A percentile compares a stretch with the other conserved stretches of the same genome.
phyloP scores from a whole-genome alignment of 2,329 filamentous ascomycete species.

The Aspergillus sojae region DNA sequence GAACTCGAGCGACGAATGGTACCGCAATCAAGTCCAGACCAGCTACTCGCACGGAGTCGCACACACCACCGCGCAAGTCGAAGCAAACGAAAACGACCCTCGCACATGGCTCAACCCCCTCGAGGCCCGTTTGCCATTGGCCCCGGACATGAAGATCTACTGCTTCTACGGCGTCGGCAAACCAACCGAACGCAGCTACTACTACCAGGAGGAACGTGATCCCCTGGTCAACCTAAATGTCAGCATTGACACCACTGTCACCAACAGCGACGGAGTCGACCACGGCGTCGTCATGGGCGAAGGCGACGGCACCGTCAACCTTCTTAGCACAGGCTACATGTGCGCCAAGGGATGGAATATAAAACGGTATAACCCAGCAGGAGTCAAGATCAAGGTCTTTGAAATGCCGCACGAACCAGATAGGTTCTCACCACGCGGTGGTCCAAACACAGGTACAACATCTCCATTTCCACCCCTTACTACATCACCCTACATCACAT shows the following conservation, averaged over 20 bases:
- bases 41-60: constrained; percentile 91
- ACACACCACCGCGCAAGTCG: constrained; percentile 75
- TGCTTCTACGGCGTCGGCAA: constrained; percentile 97
- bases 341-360: constrained; percentile 93
- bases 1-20: constrained; percentile 82
- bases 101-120: constrained; percentile 94
- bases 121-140: constrained; percentile 83
- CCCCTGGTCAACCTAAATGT: constrained; percentile 59
- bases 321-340: constrained; percentile 95
- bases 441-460: constrained; percentile 62
- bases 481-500: background rate
- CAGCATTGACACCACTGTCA: constrained; percentile 56
- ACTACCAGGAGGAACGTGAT: constrained; percentile 75
- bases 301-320: constrained; percentile 91
- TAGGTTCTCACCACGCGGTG: constrained; percentile 78
- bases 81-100: constrained; percentile 74
- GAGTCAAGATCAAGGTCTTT: constrained; percentile 76
- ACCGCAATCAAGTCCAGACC: constrained; percentile 68
- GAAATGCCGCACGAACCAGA: constrained; percentile 98
- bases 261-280: constrained; percentile 58
- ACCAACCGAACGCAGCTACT: constrained; percentile 89
- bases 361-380: constrained; percentile 88
- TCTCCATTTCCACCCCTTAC: constrained; percentile 46
- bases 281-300: constrained; percentile 95
- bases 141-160: constrained; percentile 89